phyloP scores from a whole-genome alignment of 2,329 filamentous ascomycete genomes.

The Sporothrix sp. region DNA sequence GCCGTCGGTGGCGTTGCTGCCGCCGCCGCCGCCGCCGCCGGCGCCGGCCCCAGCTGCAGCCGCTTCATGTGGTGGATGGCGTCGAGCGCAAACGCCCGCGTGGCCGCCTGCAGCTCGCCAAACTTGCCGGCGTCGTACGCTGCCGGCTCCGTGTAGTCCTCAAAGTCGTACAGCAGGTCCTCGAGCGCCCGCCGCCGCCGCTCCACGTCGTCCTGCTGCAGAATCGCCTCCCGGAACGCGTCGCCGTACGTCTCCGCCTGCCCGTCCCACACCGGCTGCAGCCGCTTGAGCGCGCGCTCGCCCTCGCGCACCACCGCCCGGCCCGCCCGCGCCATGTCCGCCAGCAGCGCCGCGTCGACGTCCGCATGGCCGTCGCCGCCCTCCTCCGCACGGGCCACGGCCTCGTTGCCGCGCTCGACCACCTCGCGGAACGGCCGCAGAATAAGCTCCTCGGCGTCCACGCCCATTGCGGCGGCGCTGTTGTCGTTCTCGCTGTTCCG shows the following conservation, averaged over 20 bases:
- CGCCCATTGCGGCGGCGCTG: conserved; percentile 17
- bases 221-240: conserved; percentile 27
- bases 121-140: conserved; percentile 30
- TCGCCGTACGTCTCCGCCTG: conserved; percentile 30
- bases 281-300: conserved; percentile 28
- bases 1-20: conserved; percentile 2
- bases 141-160: conserved; percentile 32
- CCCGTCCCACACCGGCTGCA: conserved; percentile 30
- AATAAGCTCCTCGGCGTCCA: conserved; percentile 23
- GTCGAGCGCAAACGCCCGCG: conserved; percentile 32
- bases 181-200: conserved; percentile 26
- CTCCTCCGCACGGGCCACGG: conserved; percentile 25
- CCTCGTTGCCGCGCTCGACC: conserved; percentile 30
- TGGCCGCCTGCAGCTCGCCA: conserved; percentile 29
- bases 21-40: conserved; percentile 1
- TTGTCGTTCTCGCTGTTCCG: too few relatives aligned
- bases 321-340: conserved; percentile 26
- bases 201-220: conserved; percentile 27
- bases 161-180: conserved; percentile 35
- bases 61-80: conserved; percentile 29
- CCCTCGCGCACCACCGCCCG: conserved; percentile 23
- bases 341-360: conserved; percentile 11
- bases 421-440: conserved; percentile 33
- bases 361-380: conserved; percentile 19
- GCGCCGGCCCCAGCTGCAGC: conserved; percentile 22